Evolutionary conservation across 768 basidiomycete genomes (phyloP), one percentile per base, ranked within the genome.

Genomic region (Psilocybe cyanescens): DNA sequence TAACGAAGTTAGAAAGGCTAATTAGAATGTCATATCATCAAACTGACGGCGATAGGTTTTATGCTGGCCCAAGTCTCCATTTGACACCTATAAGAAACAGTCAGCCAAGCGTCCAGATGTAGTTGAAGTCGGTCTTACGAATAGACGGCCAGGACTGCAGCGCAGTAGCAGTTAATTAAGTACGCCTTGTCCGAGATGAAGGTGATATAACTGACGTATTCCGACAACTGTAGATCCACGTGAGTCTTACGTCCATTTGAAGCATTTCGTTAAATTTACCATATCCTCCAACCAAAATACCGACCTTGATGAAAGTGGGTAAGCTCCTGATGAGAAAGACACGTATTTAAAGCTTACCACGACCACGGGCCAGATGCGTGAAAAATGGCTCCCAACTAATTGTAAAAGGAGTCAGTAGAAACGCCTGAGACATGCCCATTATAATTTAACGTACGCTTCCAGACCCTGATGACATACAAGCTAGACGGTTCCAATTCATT

Each of bases 381-480:
- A 57, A 29, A 60, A 55, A 41, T 58, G 50, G 33, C 56, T 66
- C 57, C 49, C 67, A 54, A 54, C 69, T 64, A 16, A 58, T 44
- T 4, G 11, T 24, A 59, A 49, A 58, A 58, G 62, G 67, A 47
- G 46, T 60, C 68, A 33, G 59, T 62, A 7, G 48, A 56, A 24
- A 24, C 24, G 24, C 24, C 24, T 24, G 28, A 52, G 46, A 11
- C 8, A 19, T 64, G 54, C 58, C 41, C 33, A 61, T 12, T 30
- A 44, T 39, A 54, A 48, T 55, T 30, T 14, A 29, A 77, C 79
- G 65, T 63, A 82, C 81, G 75, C 45, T 77, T 70, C 78, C 79
- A 81, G 11, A 81, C 75, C 7, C 81, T 75, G 50, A 76, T 70
- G 8, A 79, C 72, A 53, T 82, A 82, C 37, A 81, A 65, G 65